Base-by-base conservation (phyloP, 2,329 filamentous ascomycete species). In the Diaporthe citri region DNA sequence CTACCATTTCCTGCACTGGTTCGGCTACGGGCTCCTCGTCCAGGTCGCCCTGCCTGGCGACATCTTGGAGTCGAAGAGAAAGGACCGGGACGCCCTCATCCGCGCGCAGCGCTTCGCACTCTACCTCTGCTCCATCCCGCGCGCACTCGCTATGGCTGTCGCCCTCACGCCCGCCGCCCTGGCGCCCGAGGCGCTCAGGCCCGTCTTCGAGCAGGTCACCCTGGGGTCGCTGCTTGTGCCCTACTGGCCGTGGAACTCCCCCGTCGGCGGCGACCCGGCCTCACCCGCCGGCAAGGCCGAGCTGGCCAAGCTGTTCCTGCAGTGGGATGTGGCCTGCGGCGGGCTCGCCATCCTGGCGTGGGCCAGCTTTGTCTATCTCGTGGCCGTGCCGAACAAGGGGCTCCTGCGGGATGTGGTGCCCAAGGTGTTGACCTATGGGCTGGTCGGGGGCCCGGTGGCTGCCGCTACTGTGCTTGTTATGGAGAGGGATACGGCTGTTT, bases 321-420 rank as follows among this genome's bases (percentile, higher is more conserved):
- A 87, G 48, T 89, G 87, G 84, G 88, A 90, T 77, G 80, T 87
- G 15, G 78, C 86, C 59, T 82, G 86, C 43, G 86, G 86, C 1
- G 84, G 84, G 0, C 74, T 78, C 0, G 84, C 85, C 1, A 79
- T 87, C 28, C 70, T 88, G 28, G 46, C 87, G 7, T 90, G 88
- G 88, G 84, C 85, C 4, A 70, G 85, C 4, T 80, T 82, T 4
- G 72, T 88, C 25, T 83, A 81, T 62, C 36, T 79, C 25, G 81
- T 77, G 43, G 79, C 82, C 13, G 75, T 75, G 7, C 77, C 62
- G 0, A 78, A 79, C 25, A 79, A 76, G 46, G 7, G 57, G 4
- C 69, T 78, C 0, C 4, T 62, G 34, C 39, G 17, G 74, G 77
- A 73, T 20, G 77, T 85, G 12, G 39, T 82, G 10, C 52, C 81